Conservation (phyloP, 768 basidiomycete genomes). For the Mrakia hoshinonis region DNA sequence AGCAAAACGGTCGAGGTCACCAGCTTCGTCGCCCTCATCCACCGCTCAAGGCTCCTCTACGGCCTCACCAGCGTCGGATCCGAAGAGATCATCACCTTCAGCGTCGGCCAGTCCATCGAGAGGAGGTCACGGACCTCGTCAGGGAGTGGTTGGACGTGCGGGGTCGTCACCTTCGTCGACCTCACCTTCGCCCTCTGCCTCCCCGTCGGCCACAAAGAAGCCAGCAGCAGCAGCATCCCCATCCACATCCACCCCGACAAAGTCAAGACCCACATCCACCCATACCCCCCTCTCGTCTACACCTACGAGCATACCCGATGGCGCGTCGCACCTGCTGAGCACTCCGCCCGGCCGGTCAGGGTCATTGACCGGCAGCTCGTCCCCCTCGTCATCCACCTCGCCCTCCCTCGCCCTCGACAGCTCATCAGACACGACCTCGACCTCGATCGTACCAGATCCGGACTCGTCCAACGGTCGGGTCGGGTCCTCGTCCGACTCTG, state of each 20-base stretch:
- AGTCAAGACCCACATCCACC: background rate
- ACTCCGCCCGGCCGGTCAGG: no score
- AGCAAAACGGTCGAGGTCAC: conserved; percentile 3
- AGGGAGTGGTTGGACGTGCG: background rate
- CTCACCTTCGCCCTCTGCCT: background rate
- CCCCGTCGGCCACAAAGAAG: background rate
- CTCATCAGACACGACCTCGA: background rate
- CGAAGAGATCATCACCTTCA: background rate
- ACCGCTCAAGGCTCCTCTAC: background rate
- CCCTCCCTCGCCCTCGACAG: no score
- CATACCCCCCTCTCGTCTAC: background rate
- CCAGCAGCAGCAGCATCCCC: background rate
- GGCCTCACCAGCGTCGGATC: background rate
- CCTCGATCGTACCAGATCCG: background rate
- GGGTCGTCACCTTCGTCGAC: background rate
- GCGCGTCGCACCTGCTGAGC: background rate
- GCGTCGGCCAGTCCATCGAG: background rate
- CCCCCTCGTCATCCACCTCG: no score
- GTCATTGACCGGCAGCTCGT: no score
- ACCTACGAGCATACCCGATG: background rate
- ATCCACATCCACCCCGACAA: background rate
- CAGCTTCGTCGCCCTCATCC: background rate
- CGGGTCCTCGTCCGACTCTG: background rate
- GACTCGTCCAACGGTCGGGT: background rate
- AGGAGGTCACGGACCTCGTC: background rate